phyloP scores from a whole-genome alignment of 192 early-diverging fungal species.

The Spizellomyces punctatus region DNA sequence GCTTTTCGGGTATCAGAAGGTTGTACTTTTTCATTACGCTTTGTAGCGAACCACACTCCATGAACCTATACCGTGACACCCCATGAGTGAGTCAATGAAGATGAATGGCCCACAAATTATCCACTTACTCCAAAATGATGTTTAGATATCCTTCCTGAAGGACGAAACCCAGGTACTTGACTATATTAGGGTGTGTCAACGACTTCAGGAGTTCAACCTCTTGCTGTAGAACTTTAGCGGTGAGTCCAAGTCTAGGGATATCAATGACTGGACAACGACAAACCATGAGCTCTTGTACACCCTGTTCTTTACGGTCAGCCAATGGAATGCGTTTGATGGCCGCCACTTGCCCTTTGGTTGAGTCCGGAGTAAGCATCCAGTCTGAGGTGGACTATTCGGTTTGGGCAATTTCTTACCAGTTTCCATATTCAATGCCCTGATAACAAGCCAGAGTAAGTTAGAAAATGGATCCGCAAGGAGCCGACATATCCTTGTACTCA shows the following conservation, averaged over 20 bases:
- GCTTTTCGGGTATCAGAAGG: slow-evolving; percentile 76
- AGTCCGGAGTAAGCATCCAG: no score
- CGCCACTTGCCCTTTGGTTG: slow-evolving; percentile 67
- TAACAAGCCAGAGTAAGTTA: background rate
- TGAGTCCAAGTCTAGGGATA: background rate
- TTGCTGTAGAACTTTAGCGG: slow-evolving; percentile 25
- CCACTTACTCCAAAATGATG: slow-evolving; percentile 75
- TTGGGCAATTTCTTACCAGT: slow-evolving; percentile 28
- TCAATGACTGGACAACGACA: background rate
- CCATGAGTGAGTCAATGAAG: background rate
- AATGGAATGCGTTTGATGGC: slow-evolving; percentile 86
- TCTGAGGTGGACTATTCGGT: background rate
- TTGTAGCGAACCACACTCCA: slow-evolving; percentile 85
- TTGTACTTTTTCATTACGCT: slow-evolving; percentile 84
- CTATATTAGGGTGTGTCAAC: slow-evolving; percentile 80
- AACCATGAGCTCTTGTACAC: slow-evolving; percentile 76
- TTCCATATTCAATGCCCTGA: slow-evolving; percentile 18
- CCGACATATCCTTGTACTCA: slow-evolving; percentile 21
- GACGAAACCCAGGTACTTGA: slow-evolving; percentile 83
- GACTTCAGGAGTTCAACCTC: slow-evolving; percentile 87
- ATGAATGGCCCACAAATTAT: slow-evolving; percentile 1
- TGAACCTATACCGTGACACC: slow-evolving; percentile 8
- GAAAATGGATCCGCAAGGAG: slow-evolving; percentile 2
- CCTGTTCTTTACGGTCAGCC: slow-evolving; percentile 63
- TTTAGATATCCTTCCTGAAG: slow-evolving; percentile 71